phyloP scores from a whole-genome alignment of 1,284 basidiomycete genomes.

The Lignosus rhinocerotis region DNA sequence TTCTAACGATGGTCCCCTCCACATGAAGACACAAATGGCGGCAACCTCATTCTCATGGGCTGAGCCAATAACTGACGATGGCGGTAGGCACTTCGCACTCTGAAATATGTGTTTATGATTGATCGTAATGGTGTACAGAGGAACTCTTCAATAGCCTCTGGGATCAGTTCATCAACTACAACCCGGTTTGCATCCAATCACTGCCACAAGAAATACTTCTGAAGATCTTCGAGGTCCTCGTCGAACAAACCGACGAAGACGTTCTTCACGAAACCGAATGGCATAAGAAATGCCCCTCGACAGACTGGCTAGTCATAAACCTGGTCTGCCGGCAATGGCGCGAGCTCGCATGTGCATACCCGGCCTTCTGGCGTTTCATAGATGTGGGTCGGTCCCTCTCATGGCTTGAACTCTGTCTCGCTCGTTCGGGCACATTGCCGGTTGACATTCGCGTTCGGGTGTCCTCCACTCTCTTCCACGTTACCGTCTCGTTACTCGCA shows the following conservation, averaged over 20 bases:
- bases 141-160: neutral
- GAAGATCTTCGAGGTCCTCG: neutral
- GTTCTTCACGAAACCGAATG: neutral
- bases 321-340: neutral
- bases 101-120: too few relatives aligned
- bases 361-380: neutral
- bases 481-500: neutral
- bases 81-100: too few relatives aligned
- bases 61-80: too few relatives aligned
- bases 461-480: neutral
- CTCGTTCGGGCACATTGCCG: neutral
- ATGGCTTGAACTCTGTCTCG: neutral
- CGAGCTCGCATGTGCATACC: neutral
- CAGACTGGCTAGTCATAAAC: neutral
- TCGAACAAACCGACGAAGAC: neutral
- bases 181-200: neutral
- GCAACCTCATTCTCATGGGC: too few relatives aligned
- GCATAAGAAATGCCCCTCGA: neutral
- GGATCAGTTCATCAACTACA: neutral
- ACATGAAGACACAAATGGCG: too few relatives aligned
- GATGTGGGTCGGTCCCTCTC: neutral
- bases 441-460: neutral
- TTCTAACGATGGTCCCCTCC: too few relatives aligned
- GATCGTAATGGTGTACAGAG: neutral
- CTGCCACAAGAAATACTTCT: neutral